Base-by-base conservation (phyloP, 805 yeast genomes). In the Cyberlindnera sargentensis region DNA sequence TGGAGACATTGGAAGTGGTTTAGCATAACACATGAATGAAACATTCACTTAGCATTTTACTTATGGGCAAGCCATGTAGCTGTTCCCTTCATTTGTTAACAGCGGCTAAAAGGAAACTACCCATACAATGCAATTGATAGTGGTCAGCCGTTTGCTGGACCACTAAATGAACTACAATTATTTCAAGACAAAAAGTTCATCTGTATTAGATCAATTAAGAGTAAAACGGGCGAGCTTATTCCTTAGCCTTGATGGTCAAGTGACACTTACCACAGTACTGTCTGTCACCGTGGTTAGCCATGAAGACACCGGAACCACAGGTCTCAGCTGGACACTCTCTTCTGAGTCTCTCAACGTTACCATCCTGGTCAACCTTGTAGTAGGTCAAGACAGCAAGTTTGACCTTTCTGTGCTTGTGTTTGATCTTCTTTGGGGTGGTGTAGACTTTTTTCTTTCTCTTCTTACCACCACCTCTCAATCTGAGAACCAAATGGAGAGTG, bases 371-470 rank as follows among this genome's bases (percentile, higher is more conserved):
- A 66, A 93, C 97, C 83, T 91, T 90, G 89, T 90, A 93, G 93
- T 91, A 93, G 70, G 95, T 89, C 73, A 93, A 85, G 73, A 93
- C 97, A 75, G 97, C 98, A 69, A 93, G 82, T 86, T 93, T 93
- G 76, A 86, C 87, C 82, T 91, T 93, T 87, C 86, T 93, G 85
- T 88, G 96, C 85, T 89, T 90, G 95, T 93, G 98, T 79, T 77
- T 87, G 79, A 93, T 87, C 85, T 90, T 95, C 90, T 93, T 93
- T 81, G 99, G 99, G 70, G 98, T 91, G 78, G 98, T 91, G 91
- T 91, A 93, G 71, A 89, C 97, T 95, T 91, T 91, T 96, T 93
- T 93, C 93, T 93, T 93, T 84, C 96, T 91, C 93, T 93, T 93
- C 87, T 90, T 93, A 80, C 96, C 96, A 76, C 96, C 96, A 78